Percentiles rank a stretch among this genome's conserved stretches.
These are phyloP conservation scores for Sporothrix globosa DNA, from an alignment of 2,329 filamentous ascomycete genomes.

Conservation along the genomic window DNA sequence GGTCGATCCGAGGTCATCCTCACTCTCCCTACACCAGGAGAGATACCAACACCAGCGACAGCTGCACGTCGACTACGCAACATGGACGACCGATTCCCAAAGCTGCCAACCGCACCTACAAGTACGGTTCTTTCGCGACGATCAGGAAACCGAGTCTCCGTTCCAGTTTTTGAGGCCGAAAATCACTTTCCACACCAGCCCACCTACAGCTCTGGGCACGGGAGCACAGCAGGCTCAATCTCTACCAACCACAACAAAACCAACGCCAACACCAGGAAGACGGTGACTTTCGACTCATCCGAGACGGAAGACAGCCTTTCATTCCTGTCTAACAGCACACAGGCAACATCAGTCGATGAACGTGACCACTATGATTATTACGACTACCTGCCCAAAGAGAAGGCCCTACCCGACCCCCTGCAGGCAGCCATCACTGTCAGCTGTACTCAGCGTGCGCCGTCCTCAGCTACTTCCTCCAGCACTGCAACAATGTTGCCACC, in stretches of 20 bases:
- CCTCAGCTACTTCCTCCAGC: background rate
- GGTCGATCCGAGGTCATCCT: slow-evolving; percentile 2
- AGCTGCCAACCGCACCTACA: background rate
- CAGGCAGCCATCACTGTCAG: background rate
- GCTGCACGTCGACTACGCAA: background rate
- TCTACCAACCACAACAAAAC: background rate
- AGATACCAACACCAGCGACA: background rate
- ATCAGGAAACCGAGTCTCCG: background rate
- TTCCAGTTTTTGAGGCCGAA: background rate
- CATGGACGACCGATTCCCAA: background rate
- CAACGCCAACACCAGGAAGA: background rate
- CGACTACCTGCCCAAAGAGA: slow-evolving; percentile 1
- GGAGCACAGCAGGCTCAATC: background rate
- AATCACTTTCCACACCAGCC: background rate
- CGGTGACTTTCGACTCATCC: slow-evolving; percentile 29
- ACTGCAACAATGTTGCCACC: background rate
- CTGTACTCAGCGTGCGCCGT: background rate
- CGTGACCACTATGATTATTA: background rate
- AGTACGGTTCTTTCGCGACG: background rate
- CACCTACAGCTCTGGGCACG: background rate
- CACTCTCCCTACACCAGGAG: background rate
- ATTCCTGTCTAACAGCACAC: slow-evolving; percentile 33
- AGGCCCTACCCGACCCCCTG: background rate
- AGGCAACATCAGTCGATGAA: slow-evolving; percentile 34
- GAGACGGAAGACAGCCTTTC: slow-evolving; percentile 33